Conservation (phyloP, 1,139 yeast genomes). For the Chernovozyma aurita region DNA sequence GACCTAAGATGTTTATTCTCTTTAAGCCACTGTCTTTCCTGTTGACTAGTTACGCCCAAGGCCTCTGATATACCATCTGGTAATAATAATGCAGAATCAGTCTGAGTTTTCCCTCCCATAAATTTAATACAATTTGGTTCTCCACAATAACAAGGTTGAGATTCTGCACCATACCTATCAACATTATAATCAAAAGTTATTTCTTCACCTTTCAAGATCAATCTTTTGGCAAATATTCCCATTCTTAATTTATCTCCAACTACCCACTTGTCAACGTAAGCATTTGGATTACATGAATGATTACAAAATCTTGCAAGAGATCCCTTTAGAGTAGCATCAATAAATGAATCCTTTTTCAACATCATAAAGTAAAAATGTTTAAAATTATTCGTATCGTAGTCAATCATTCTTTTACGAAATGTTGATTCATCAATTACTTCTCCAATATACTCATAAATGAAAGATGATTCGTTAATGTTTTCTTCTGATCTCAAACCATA, state of each 20-base stretch:
- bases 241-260: constrained; percentile 84
- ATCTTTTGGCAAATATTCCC: constrained; percentile 90
- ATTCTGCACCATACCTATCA: constrained; percentile 91
- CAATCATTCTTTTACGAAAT: constrained; percentile 69
- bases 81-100: constrained; percentile 77
- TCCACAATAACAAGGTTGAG: constrained; percentile 94
- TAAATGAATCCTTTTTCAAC: constrained; percentile 88
- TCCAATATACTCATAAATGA: constrained; percentile 89
- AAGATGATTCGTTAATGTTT: constrained; percentile 55
- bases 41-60: constrained; percentile 64
- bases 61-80: constrained; percentile 87
- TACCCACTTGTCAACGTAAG: constrained; percentile 95
- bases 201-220: constrained; percentile 77
- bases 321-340: constrained; percentile 90
- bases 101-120: constrained; percentile 95
- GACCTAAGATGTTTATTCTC: constrained; percentile 46
- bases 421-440: constrained; percentile 80
- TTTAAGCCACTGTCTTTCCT: constrained; percentile 63
- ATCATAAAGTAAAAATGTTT: constrained; percentile 96
- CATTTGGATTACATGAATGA: constrained; percentile 93
- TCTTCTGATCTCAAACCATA: constrained; percentile 77
- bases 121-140: constrained; percentile 88
- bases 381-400: constrained; percentile 66
- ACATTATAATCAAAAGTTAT: constrained; percentile 94
- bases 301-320: constrained; percentile 87